Base-by-base conservation (phyloP, 2,329 filamentous ascomycete species). In the Dendryphion nanum region DNA sequence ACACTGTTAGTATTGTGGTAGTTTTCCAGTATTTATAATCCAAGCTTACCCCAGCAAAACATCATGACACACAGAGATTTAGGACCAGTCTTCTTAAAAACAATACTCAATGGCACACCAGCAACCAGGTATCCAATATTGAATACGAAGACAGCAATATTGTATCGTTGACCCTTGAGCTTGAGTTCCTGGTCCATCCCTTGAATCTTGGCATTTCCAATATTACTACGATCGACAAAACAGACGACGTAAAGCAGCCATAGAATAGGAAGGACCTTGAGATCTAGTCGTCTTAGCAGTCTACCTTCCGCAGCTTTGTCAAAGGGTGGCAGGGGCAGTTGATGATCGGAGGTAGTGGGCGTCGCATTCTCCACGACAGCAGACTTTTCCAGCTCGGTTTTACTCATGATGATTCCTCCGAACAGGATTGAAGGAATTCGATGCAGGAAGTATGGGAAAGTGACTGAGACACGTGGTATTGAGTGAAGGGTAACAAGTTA, bases 141-240 rank as follows among this genome's bases (percentile, higher is more conserved):
- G 51, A 68, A 67, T n/a, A 62, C 55, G 53, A 57, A 61, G 15
- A 64, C 57, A 8, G 53, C 53, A 28, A 66, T 59, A 42, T 67
- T 68, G 57, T 61, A 68, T 6, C 57, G 44, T 34, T 65, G 60
- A 14, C 59, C 59, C 18, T 33, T 39, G 26, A 68, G 55, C 18
- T 60, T 33, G 10, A 68, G 47, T 35, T 65, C 58, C 18, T 55
- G 52, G 19, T 63, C 57, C 58, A 63, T 60, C 30, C 61, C 59
- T 34, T 59, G 53, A 18, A 64, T 63, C 32, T 63, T 61, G 4
- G 63, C 64, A 42, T 63, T 64, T 7, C 59, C 60, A 18, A 61
- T 59, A 26, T 61, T 53, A 17, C 50, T 54, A 17, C 59, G 49
- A 37, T 64, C 61, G 19, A 64, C 53, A 35, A 63, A 64, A 37